Conservation (phyloP, 1,284 basidiomycete species). For the Boletus chippewaensis region DNA sequence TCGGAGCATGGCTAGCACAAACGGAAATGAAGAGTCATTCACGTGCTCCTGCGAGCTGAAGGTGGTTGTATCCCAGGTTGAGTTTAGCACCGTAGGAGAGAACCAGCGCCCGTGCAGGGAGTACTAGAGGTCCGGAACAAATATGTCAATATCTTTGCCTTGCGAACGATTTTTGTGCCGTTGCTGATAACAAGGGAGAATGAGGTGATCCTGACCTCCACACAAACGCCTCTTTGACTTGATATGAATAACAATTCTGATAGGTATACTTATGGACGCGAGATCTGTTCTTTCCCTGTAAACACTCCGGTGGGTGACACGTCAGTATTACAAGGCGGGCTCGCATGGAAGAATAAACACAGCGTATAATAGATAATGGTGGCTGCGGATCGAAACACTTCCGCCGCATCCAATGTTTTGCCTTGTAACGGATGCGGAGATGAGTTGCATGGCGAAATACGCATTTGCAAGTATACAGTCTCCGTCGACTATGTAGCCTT, state of each 20-base stretch:
- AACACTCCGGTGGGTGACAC: not conserved
- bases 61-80: not conserved
- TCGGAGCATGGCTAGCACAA: not conserved
- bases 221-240: conserved; percentile 7
- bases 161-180: not conserved
- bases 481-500: not conserved
- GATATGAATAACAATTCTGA: not conserved
- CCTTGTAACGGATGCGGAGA: not conserved
- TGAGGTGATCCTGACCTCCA: conserved; percentile 2
- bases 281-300: not conserved
- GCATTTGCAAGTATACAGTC: not conserved
- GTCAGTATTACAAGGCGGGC: not conserved
- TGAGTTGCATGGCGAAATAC: not conserved
- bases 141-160: not conserved
- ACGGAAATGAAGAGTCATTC: not conserved
- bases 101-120: not conserved
- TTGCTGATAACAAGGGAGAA: not conserved
- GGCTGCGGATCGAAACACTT: too few species aligned
- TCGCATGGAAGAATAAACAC: not conserved
- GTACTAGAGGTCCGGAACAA: not conserved
- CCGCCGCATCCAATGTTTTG: too few species aligned
- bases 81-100: not conserved
- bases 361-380: too few species aligned
- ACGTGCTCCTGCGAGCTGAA: not conserved
- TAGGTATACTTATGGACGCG: not conserved